These are phyloP conservation scores for Pleurotus sapidus DNA, from an alignment of 768 basidiomycete species.

Conservation along the genomic window DNA sequence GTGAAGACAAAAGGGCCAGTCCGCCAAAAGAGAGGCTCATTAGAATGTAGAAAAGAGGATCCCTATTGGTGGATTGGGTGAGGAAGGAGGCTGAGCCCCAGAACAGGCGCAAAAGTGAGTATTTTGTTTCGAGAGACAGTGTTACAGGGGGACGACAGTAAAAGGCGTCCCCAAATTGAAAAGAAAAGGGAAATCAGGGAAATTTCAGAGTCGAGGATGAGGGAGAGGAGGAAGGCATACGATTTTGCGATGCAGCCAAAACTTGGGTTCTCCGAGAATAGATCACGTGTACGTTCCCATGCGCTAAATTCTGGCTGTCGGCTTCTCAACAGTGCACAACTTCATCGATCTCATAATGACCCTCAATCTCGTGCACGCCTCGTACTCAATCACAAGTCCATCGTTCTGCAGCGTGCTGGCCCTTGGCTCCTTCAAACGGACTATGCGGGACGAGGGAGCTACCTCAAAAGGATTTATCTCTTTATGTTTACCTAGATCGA, in stretches of 20 bases:
- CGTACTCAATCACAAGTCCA: too few species aligned
- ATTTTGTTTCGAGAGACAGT: slow-evolving; percentile 34
- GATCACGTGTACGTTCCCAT: slow-evolving; percentile 6
- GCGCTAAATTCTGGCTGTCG: not conserved
- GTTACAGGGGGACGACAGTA: slow-evolving; percentile 29
- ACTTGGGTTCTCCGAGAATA: not conserved
- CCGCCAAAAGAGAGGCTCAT: slow-evolving; percentile 68
- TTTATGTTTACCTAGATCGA: too few species aligned
- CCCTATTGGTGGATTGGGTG: slow-evolving; percentile 37
- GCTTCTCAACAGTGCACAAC: not conserved
- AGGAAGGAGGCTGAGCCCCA: slow-evolving; percentile 30
- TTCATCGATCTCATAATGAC: too few species aligned
- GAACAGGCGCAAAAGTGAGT: slow-evolving; percentile 28
- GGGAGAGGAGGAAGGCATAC: slow-evolving; percentile 6
- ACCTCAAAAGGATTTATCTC: too few species aligned
- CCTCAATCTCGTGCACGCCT: too few species aligned
- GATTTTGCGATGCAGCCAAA: not conserved
- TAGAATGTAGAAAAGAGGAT: slow-evolving; percentile 44
- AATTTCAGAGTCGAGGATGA: slow-evolving; percentile 6
- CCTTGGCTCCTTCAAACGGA: too few species aligned
- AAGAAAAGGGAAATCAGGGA: slow-evolving; percentile 10
- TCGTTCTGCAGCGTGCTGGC: too few species aligned
- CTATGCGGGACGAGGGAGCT: too few species aligned
- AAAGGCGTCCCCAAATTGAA: slow-evolving; percentile 17
- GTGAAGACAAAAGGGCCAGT: slow-evolving; percentile 57